Evolutionary conservation across 2,329 filamentous ascomycete genomes (phyloP).

Genomic region (Talaromyces sp.): DNA sequence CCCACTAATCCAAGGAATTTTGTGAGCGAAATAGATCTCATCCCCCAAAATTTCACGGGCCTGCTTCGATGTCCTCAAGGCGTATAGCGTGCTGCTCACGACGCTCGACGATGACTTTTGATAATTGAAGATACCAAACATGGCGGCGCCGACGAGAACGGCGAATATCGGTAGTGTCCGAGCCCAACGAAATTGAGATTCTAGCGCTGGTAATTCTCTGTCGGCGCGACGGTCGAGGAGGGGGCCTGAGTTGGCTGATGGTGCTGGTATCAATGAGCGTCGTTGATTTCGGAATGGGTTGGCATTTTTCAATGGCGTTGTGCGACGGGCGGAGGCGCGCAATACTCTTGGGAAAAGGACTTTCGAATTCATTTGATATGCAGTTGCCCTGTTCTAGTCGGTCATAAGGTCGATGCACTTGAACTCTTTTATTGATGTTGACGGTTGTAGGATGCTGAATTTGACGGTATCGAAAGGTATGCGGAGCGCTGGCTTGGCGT

Average conservation of each 20-base stretch:
- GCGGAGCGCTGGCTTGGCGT: slow-evolving; percentile 14
- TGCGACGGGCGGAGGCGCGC: slow-evolving; percentile 1
- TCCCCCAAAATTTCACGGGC: slow-evolving; percentile 80
- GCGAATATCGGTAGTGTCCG: slow-evolving; percentile 79
- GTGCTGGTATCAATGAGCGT: slow-evolving; percentile 50
- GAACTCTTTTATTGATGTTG: neutral
- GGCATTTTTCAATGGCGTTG: slow-evolving; percentile 4
- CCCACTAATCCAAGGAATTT: slow-evolving; percentile 78
- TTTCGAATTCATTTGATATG: slow-evolving; percentile 9
- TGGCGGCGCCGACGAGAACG: slow-evolving; percentile 64
- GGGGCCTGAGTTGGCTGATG: slow-evolving; percentile 49
- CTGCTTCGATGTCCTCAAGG: slow-evolving; percentile 71
- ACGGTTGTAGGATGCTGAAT: neutral
- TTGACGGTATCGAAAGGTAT: neutral
- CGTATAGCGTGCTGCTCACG: slow-evolving; percentile 86
- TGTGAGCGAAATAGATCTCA: slow-evolving; percentile 74
- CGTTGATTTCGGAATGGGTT: slow-evolving; percentile 22
- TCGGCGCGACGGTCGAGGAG: slow-evolving; percentile 52
- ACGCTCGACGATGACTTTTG: slow-evolving; percentile 87
- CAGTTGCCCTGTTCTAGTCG: neutral
- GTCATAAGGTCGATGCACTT: neutral
- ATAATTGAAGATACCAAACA: slow-evolving; percentile 97
- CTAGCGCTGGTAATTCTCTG: slow-evolving; percentile 49
- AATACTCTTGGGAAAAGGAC: slow-evolving; percentile 8
- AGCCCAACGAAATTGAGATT: slow-evolving; percentile 57